phyloP scores from a whole-genome alignment of 768 basidiomycete genomes.

The Russula ochroleuca region DNA sequence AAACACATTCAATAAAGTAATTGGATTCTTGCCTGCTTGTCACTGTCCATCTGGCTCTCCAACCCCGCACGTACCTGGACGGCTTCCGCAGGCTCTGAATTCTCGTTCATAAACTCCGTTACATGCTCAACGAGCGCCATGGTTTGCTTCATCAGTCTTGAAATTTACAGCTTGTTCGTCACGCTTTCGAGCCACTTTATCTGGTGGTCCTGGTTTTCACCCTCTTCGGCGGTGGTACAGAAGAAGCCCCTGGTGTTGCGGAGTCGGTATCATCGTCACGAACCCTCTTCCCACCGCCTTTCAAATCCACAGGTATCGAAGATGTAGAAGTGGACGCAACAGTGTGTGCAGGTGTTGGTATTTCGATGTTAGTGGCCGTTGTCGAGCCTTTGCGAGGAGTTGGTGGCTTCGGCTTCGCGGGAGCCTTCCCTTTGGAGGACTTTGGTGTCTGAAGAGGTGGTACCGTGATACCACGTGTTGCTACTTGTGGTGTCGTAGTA shows the following conservation, averaged over 20 bases:
- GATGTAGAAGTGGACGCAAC: constrained; percentile 16
- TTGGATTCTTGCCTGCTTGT: too few relatives aligned
- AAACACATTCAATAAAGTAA: too few relatives aligned
- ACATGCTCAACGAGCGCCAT: constrained; percentile 57
- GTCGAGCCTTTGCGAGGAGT: constrained; percentile 34
- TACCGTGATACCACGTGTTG: constrained; percentile 22
- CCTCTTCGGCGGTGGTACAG: constrained; percentile 69
- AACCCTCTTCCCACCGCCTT: constrained; percentile 41
- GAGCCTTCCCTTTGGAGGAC: constrained; percentile 59
- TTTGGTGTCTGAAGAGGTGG: constrained; percentile 41
- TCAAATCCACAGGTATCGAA: constrained; percentile 25
- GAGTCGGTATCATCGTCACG: constrained; percentile 46
- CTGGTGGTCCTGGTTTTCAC: constrained; percentile 53
- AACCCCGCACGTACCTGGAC: too few relatives aligned
- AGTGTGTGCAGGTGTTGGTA: constrained; percentile 23
- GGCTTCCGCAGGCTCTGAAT: constrained; percentile 36
- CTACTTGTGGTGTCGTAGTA: constrained; percentile 21
- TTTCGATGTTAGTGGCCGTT: constrained; percentile 22
- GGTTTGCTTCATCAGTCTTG: constrained; percentile 66
- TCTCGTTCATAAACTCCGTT: constrained; percentile 58
- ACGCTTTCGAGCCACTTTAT: constrained; percentile 38
- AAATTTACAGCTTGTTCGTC: constrained; percentile 33
- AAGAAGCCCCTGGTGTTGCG: constrained; percentile 29
- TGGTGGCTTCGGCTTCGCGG: constrained; percentile 42
- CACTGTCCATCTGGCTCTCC: too few relatives aligned